A percentile compares a stretch with the other conserved stretches of the same genome.
Conservation (phyloP, 108 stramenopile species). For the Poteriospumella lacustris region DNA sequence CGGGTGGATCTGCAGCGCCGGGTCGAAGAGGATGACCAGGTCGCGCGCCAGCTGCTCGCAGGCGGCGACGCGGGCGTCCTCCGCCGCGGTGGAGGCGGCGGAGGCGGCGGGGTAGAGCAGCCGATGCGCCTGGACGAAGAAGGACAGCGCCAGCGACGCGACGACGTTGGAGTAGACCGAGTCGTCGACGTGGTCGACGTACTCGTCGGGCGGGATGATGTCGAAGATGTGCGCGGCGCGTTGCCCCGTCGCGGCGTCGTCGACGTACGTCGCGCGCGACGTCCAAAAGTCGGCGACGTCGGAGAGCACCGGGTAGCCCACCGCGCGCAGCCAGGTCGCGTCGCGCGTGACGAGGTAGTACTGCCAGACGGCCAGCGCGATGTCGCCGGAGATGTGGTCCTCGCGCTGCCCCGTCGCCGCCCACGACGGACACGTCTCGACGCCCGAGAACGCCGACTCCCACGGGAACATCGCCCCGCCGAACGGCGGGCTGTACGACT, state of each 20-base stretch:
- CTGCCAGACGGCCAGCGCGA: conserved; percentile 28
- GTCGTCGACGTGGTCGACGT: conserved; percentile 24
- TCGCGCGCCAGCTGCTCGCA: background rate
- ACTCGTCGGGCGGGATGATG: conserved; percentile 28
- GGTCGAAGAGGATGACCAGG: conserved; percentile 9
- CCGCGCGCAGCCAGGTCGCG: background rate
- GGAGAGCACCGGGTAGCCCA: conserved; percentile 1
- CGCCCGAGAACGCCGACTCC: conserved; percentile 23
- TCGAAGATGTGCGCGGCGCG: conserved; percentile 20
- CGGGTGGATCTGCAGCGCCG: background rate
- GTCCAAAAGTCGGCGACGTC: conserved; percentile 23
- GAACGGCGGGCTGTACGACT: background rate
- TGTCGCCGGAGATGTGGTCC: conserved; percentile 28
- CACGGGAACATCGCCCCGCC: conserved; percentile 32
- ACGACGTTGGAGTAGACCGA: background rate
- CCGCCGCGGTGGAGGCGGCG: too few relatives aligned
- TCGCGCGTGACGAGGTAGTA: conserved; percentile 18
- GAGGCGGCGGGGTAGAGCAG: too few relatives aligned
- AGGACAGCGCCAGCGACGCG: conserved; percentile 2
- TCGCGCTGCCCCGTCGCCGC: conserved; percentile 22
- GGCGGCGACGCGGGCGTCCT: background rate
- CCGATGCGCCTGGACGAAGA: background rate
- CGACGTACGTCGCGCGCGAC: background rate
- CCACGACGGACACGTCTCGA: conserved; percentile 30
- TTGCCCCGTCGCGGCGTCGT: background rate